Evolutionary conservation across 345 rosid genomes (phyloP), one percentile per base, ranked within the genome.

Genomic region (Salix udensis): DNA sequence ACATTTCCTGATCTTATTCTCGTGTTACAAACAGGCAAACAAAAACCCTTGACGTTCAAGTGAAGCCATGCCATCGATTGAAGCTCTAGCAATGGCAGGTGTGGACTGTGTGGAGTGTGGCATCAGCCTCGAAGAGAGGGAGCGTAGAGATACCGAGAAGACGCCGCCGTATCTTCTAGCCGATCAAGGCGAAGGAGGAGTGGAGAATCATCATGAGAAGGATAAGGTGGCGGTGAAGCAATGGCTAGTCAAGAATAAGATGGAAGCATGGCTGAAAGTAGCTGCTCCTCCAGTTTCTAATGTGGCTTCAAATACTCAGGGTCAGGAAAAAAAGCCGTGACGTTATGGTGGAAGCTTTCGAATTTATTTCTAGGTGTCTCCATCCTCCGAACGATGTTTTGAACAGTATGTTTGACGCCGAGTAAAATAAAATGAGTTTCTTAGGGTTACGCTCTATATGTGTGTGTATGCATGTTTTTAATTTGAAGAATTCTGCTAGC

Each of bases 81-180:
- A 77, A 70, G 80, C 80, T 62, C 75, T 77, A 30, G 80, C 80
- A 61, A 77, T 77, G 80, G 80, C 80, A 13, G 80, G 80, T 26
- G 80, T 70, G 64, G 79, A 77, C 44, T 77, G 64, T 5, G 69
- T 42, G 37, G 37, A 61, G 23, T 62, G 65, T 19, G 67, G 72
- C 66, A 66, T 78, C 23, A n/a, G 21, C 31, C 34, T 78, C 6
- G 71, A 14, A 3, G 81, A 78, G 55, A 65, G 55, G 76, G 76
- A 78, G 64, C 67, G n/a, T 10, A 12, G 76, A 72, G 30, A 72
- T 19, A 13, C 14, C 44, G 66, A 75, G 65, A 66, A 75, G 23
- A 50, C 65, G 4, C 80, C 80, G 3, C 75, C 1, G 13, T 46
- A 77, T 65, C 80, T 77, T 65, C 65, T 77, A 1, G 80, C 74